A percentile compares a stretch with the other conserved stretches of the same genome.
phyloP scores from a whole-genome alignment of 768 basidiomycete species.

The Clitopilus passeckerianus region DNA sequence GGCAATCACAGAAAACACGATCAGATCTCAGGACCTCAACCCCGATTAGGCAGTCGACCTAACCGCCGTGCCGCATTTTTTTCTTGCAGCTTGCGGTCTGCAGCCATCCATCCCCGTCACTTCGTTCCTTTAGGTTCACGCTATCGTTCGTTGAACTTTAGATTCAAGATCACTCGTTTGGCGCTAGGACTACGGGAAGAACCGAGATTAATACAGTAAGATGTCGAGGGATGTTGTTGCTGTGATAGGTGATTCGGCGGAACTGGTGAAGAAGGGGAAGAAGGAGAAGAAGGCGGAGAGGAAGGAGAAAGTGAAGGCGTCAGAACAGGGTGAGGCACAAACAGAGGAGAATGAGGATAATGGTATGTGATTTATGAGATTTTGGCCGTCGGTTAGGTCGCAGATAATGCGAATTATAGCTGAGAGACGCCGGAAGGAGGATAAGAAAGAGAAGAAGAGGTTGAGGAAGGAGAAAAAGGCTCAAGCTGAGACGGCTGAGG shows the following conservation, averaged over 20 bases:
- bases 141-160: not conserved
- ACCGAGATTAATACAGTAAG: not conserved
- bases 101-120: not conserved
- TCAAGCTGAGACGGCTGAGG: conserved; percentile 8
- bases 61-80: not conserved
- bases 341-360: not conserved
- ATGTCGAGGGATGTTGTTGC: conserved; percentile 23
- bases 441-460: conserved; percentile 16
- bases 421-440: conserved; percentile 8
- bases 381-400: not conserved
- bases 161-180: not conserved
- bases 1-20: not conserved
- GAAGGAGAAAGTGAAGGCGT: conserved; percentile 2
- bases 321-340: not conserved
- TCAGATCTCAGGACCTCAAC: not conserved
- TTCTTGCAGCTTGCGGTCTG: not conserved
- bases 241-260: not conserved
- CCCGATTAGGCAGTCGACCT: not conserved
- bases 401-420: conserved; percentile 3
- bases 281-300: conserved; percentile 19
- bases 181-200: not conserved
- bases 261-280: conserved; percentile 3
- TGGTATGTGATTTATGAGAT: not conserved
- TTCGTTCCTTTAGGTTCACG: not conserved
- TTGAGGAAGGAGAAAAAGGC: conserved; percentile 18